phyloP scores from a whole-genome alignment of 2,329 filamentous ascomycete species.

The Colletotrichum sp. region DNA sequence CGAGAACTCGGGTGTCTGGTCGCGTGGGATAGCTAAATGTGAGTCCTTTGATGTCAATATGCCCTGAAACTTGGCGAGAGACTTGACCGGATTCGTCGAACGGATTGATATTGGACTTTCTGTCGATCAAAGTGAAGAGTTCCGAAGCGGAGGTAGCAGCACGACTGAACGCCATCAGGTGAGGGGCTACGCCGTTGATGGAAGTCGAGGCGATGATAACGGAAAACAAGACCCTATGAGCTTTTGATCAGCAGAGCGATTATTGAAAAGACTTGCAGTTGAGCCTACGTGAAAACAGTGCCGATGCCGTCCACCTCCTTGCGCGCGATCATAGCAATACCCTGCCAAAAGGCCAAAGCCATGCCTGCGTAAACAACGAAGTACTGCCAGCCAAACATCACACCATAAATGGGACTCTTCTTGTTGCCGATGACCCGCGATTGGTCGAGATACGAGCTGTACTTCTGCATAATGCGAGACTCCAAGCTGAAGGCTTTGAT shows the following conservation, averaged over 20 bases:
- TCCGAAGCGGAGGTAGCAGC: conserved; percentile 26
- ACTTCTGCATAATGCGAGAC: conserved; percentile 16
- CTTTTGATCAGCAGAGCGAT: conserved; percentile 36
- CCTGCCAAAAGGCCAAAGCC: conserved; percentile 25
- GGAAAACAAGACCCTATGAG: conserved; percentile 27
- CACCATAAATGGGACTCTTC: conserved; percentile 29
- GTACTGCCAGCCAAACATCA: conserved; percentile 38
- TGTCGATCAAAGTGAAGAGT: conserved; percentile 29
- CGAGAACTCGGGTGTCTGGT: conserved; percentile 67
- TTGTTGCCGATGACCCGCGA: conserved; percentile 32
- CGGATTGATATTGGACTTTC: conserved; percentile 27
- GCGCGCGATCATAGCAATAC: conserved; percentile 41
- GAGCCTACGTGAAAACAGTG: conserved; percentile 18
- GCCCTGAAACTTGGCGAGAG: conserved; percentile 44
- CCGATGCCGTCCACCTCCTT: conserved; percentile 14
- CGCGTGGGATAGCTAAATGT: conserved; percentile 73
- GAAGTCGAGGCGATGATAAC: conserved; percentile 27
- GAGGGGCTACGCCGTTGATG: conserved; percentile 23
- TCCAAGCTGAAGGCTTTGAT: conserved; percentile 21
- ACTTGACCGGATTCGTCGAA: conserved; percentile 10
- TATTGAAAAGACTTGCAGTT: background rate
- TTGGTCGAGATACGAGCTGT: background rate
- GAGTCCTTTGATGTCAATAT: conserved; percentile 65
- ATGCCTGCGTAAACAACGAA: conserved; percentile 40
- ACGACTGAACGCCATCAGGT: conserved; percentile 23